Base-by-base conservation (phyloP, 805 yeast species). In the Sugiyamaella boreocaroliniensis region DNA sequence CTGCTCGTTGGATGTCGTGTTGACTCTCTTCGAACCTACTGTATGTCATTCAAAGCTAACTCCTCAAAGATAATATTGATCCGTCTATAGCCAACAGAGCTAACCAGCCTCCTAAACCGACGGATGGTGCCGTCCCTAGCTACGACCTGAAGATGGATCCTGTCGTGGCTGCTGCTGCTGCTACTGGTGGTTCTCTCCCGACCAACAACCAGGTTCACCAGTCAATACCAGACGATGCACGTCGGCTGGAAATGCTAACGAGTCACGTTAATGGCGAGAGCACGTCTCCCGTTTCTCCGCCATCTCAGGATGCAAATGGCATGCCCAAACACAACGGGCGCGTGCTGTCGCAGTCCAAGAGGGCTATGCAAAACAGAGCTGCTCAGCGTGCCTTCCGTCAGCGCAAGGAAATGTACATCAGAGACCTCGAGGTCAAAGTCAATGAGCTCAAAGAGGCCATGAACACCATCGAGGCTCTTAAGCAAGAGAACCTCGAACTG, bases 371-470 rank as follows among this genome's bases (percentile, higher is more conserved):
- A 70, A 90, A 90, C 72, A 76, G 97, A 64, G 83, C 81, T 55
- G 97, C 97, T 4, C 97, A 90, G 71, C 80, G 87, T 60, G 96
- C 96, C 8, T 90, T 89, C 71, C 78, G 97, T 64, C 83, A 82
- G 65, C 77, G 97, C 55, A 84, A 86, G 65, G 96, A 89, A 62
- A 77, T 80, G 53, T 83, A 88, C 63, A 81, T 90, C 58, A 85
- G 82, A 67, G 92, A 88, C 47, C 74, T 90, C 53, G 96, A 90
- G 69, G 68, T 73, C 40, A 82, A 83, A 64, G 86, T 86, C 10
- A 73, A 76, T 45, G 83, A 82, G 61, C 81, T 80, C 54, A 80
- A 80, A 56, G 73, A 71, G n/a, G 72, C 86, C 59, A 78, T 80
- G 62, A 80, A 80, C 58, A 79, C 83, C 32, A 77, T 87, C 58